Evolutionary conservation across 2,329 filamentous ascomycete species (phyloP).

Genomic region (Fusarium keratoplasticum): DNA sequence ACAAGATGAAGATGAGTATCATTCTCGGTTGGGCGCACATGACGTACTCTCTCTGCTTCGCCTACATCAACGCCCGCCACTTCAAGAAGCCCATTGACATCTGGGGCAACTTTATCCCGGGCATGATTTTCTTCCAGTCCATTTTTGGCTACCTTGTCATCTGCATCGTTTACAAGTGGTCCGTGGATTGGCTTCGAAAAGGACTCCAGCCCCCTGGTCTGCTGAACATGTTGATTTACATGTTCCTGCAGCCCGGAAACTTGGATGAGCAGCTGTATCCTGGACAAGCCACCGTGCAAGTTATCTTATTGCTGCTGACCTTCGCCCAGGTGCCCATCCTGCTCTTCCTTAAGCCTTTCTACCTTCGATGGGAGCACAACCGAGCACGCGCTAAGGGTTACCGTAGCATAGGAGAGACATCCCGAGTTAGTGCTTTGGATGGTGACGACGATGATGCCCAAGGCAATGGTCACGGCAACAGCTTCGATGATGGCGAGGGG

Average conservation of each 20-base stretch:
- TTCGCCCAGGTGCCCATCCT: constrained; percentile 89
- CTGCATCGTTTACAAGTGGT: constrained; percentile 98
- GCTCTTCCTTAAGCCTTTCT: constrained; percentile 95
- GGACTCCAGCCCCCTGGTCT: constrained; percentile 82
- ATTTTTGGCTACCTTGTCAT: constrained; percentile 98
- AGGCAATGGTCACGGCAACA: constrained; percentile 69
- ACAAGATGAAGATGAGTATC: constrained; percentile 99
- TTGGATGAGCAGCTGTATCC: constrained; percentile 79
- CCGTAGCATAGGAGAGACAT: constrained; percentile 90
- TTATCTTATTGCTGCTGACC: constrained; percentile 83
- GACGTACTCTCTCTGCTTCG: constrained; percentile 96
- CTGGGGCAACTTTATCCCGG: constrained; percentile 96
- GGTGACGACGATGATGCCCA: constrained; percentile 78
- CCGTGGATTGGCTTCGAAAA: constrained; percentile 79
- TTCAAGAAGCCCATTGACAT: constrained; percentile 97
- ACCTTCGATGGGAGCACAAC: constrained; percentile 94
- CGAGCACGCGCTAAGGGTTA: constrained; percentile 88
- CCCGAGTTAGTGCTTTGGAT: constrained; percentile 88
- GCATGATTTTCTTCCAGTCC: constrained; percentile 99
- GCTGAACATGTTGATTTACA: constrained; percentile 99
- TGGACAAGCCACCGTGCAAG: constrained; percentile 81
- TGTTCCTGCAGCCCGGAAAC: constrained; percentile 91
- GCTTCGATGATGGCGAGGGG: constrained; percentile 75
- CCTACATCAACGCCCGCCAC: constrained; percentile 92
- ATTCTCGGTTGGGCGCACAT: constrained; percentile 97